Conservation (phyloP, 2,329 filamentous ascomycete genomes). For the Sarocladiaceae sp. region DNA sequence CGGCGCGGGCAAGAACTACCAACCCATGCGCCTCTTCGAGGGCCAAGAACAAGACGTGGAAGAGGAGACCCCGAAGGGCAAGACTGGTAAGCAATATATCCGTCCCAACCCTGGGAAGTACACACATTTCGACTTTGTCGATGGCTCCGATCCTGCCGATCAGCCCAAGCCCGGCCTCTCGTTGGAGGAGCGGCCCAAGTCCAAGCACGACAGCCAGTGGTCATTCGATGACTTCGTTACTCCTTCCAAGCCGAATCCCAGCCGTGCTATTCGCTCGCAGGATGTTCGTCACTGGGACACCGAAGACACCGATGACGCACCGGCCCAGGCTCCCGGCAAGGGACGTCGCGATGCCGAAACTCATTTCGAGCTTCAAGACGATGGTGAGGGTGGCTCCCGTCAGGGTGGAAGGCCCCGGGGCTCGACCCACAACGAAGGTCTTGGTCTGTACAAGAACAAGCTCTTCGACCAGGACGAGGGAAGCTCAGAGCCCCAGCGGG, state of each 20-base stretch:
- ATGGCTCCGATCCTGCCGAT: constrained; percentile 51
- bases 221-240: constrained; percentile 83
- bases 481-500: constrained; percentile 30
- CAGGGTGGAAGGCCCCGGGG: constrained; percentile 43
- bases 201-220: constrained; percentile 72
- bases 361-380: constrained; percentile 81
- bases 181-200: constrained; percentile 38
- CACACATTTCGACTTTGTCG: constrained; percentile 77
- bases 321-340: constrained; percentile 54
- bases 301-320: constrained; percentile 53
- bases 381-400: constrained; percentile 52
- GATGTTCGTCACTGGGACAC: constrained; percentile 76
- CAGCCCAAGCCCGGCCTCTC: constrained; percentile 34
- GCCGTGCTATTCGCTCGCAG: constrained; percentile 55
- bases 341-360: constrained; percentile 72
- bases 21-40: constrained; percentile 58
- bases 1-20: constrained; percentile 55
- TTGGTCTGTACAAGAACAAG: constrained; percentile 70
- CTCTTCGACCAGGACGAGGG: constrained; percentile 52
- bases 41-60: constrained; percentile 38
- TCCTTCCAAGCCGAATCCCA: constrained; percentile 62
- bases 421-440: constrained; percentile 58
- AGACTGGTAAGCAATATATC: constrained; percentile 36
- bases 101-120: constrained; percentile 73
- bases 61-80: constrained; percentile 34